Evolutionary conservation across 116 monocot genomes (phyloP), one percentile per base, ranked within the genome.

Genomic region (Trichopus zeylanicus): DNA sequence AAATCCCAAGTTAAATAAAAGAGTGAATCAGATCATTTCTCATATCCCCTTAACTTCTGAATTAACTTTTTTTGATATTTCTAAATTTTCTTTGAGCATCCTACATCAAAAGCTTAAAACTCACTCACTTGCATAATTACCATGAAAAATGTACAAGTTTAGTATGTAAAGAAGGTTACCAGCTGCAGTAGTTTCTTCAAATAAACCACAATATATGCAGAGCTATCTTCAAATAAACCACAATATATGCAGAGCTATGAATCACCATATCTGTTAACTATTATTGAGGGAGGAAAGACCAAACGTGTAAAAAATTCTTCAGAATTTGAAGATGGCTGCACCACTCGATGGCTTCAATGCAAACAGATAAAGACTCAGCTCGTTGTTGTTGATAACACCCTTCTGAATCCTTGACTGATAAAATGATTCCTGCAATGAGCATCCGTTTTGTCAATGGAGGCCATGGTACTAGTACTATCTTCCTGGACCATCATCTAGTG

Each of bases 281-380:
- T 53, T 53, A 26, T 7, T 10, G 27, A 53, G 27, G 15, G 28
- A 53, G 28, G 10, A 26, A 13, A 26, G 23, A 15, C 0, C 26
- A 23, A 53, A 13, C 3, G n/a, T 26, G 26, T 33, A 28, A 57
- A n/a, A n/a, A 3, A 39, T 12, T 70, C n/a, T n/a, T n/a, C n/a
- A 94, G 51, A 94, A 64, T 60, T 80, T 86, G 28, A 94, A 78
- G 47, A 94, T 89, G 23, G 94, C 94, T 26, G 94, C 86, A n/a
- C 94, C 94, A 12, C 86, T 89, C 0, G 94, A 89, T 29, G 94
- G 89, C 69, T 86, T 94, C 23, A 89, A 94, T 0, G 94, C 89
- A 67, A 94, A 94, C 18, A 94, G 67, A 47, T 93, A 93, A 7
- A 89, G 77, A 10, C 83, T 86, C 19, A 94, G 76, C 31, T 94